phyloP scores from a whole-genome alignment of 2,329 filamentous ascomycete species.

The Huntiella decipiens region DNA sequence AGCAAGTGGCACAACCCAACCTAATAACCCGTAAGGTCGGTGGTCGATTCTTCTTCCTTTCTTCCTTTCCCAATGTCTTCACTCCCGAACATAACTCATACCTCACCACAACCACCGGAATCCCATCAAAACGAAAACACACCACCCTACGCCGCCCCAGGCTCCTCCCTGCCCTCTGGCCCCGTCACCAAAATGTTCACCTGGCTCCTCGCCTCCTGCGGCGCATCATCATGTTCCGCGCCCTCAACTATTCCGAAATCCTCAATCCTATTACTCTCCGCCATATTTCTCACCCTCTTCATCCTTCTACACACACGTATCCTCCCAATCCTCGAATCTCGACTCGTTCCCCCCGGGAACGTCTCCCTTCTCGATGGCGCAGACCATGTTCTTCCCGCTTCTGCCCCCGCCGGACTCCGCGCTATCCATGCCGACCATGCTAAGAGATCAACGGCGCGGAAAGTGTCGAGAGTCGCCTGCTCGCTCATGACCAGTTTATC shows the following conservation, averaged over 20 bases:
- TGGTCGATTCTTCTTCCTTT: too few relatives aligned
- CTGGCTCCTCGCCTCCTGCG: conserved; percentile 28
- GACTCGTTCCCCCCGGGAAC: conserved; percentile 21
- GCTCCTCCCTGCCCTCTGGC: too few relatives aligned
- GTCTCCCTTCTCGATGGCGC: conserved; percentile 36
- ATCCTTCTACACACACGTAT: conserved; percentile 44
- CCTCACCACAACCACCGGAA: too few relatives aligned
- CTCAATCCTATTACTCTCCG: conserved; percentile 50
- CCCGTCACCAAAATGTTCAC: conserved; percentile 16
- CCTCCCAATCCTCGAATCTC: conserved; percentile 48
- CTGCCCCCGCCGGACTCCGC: conserved; percentile 39
- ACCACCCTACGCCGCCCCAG: too few relatives aligned
- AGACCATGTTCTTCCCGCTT: conserved; percentile 41
- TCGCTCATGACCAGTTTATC: conserved; percentile 60
- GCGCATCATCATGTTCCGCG: conserved; percentile 36
- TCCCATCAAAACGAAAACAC: too few relatives aligned
- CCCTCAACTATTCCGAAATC: conserved; percentile 28
- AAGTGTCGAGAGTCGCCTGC: conserved; percentile 46
- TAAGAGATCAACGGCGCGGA: conserved; percentile 29
- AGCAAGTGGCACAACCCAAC: too few relatives aligned
- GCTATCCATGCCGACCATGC: conserved; percentile 41
- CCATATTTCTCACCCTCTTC: conserved; percentile 39
- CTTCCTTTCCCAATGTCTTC: too few relatives aligned
- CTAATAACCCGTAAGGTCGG: too few relatives aligned
- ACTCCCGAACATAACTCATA: too few relatives aligned